Evolutionary conservation across 148 eudicot species (phyloP).

Genomic region (Spergularia bocconei): DNA sequence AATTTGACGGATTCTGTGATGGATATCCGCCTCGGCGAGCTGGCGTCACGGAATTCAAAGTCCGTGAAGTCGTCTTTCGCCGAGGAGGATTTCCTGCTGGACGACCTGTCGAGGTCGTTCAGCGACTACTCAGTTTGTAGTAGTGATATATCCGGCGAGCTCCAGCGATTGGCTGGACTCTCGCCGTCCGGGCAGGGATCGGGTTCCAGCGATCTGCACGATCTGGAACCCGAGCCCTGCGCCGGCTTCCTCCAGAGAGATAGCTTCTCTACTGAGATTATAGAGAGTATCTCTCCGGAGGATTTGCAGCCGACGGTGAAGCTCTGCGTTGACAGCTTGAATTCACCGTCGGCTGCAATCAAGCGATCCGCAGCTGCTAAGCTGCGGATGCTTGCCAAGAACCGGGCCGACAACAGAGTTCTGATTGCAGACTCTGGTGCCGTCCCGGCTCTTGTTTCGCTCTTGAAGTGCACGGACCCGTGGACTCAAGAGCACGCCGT

Average conservation of each 20-base stretch:
- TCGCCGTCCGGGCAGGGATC: slow-evolving; percentile 9
- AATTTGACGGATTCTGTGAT: slow-evolving; percentile 68
- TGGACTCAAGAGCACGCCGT: slow-evolving; percentile 85
- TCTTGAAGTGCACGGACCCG: slow-evolving; percentile 63
- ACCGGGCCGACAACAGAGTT: slow-evolving; percentile 75
- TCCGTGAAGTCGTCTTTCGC: slow-evolving; percentile 34
- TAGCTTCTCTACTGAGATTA: slow-evolving; percentile 77
- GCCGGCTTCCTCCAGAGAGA: slow-evolving; percentile 61
- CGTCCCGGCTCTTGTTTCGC: slow-evolving; percentile 53
- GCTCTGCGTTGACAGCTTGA: slow-evolving; percentile 59
- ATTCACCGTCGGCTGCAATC: slow-evolving; percentile 50
- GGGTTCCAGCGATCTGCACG: slow-evolving; percentile 4
- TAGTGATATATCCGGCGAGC: slow-evolving; percentile 88
- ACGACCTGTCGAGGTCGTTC: slow-evolving; percentile 54
- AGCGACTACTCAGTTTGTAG: slow-evolving; percentile 67
- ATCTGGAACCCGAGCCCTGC: slow-evolving; percentile 48
- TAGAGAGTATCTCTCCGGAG: slow-evolving; percentile 79
- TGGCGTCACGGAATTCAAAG: slow-evolving; percentile 35
- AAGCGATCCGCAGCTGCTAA: slow-evolving; percentile 81
- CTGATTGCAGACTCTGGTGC: slow-evolving; percentile 84
- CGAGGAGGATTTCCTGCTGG: slow-evolving; percentile 32
- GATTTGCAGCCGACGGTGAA: slow-evolving; percentile 86
- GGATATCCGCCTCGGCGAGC: slow-evolving; percentile 63
- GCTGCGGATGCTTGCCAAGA: slow-evolving; percentile 69
- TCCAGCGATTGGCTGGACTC: slow-evolving; percentile 54